Percentiles rank a stretch among this genome's conserved stretches.
phyloP scores from a whole-genome alignment of 352 stramenopile genomes.

The Aphanomyces cochlioides region DNA sequence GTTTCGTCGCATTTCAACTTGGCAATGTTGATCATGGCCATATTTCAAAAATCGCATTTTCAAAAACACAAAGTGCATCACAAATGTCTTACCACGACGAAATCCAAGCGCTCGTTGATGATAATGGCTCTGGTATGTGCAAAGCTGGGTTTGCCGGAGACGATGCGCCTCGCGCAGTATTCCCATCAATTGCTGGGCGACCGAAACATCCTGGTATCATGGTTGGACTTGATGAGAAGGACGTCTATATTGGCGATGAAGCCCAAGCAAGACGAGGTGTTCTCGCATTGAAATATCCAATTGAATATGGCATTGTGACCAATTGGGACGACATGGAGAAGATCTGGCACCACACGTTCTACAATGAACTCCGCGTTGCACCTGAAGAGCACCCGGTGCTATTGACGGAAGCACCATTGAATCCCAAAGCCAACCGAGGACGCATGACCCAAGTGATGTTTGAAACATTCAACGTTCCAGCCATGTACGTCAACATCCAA shows the following conservation, averaged over 20 bases:
- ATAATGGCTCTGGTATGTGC: constrained; percentile 99
- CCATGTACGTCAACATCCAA: no score
- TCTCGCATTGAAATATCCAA: constrained; percentile 94
- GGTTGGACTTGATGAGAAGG: constrained; percentile 96
- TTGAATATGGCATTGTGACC: constrained; percentile 98
- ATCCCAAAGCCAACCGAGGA: constrained; percentile 90
- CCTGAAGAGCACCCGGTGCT: constrained; percentile 97
- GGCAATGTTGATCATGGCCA: neutral
- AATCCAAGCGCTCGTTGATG: constrained; percentile 74
- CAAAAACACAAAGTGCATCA: no score
- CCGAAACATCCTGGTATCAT: constrained; percentile 94
- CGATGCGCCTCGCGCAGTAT: constrained; percentile 95
- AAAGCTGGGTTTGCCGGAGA: constrained; percentile 98
- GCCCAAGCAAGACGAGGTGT: constrained; percentile 90
- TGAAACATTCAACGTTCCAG: no score
- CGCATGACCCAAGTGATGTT: constrained; percentile 87
- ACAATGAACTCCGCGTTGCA: constrained; percentile 94
- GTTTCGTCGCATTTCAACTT: constrained; percentile 21
- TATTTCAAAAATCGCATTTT: no score
- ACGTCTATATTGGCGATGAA: constrained; percentile 92
- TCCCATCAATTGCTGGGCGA: constrained; percentile 94
- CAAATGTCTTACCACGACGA: constrained; percentile 35
- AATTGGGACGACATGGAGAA: constrained; percentile 99
- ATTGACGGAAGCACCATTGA: constrained; percentile 92
- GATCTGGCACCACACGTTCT: constrained; percentile 99